Percentiles rank a stretch among this genome's conserved stretches.
phyloP scores from a whole-genome alignment of 768 basidiomycete genomes.

The Suillus variegatus region DNA sequence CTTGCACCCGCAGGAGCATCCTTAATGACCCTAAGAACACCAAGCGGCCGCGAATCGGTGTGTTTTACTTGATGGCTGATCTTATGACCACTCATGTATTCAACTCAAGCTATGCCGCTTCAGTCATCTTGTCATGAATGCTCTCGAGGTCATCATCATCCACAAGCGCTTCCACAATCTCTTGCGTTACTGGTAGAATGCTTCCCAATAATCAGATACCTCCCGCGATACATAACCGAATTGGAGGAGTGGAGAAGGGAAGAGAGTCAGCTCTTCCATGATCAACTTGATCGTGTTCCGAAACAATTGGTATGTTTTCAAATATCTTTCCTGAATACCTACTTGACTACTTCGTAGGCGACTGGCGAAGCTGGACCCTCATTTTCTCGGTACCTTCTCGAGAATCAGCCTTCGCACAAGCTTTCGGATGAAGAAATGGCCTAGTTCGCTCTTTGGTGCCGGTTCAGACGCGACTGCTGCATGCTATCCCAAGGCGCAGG shows the following conservation, averaged over 20 bases:
- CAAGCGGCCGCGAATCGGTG: constrained; percentile 52
- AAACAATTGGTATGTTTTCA: constrained; percentile 39
- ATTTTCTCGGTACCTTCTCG: constrained; percentile 60
- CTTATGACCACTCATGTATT: constrained; percentile 32
- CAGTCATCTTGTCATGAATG: constrained; percentile 36
- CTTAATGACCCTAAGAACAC: constrained; percentile 37
- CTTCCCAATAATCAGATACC: constrained; percentile 41
- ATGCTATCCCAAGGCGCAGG: constrained; percentile 54
- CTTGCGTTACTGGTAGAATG: constrained; percentile 35
- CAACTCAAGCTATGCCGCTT: constrained; percentile 31
- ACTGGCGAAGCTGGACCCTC: constrained; percentile 33
- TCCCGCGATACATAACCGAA: constrained; percentile 64
- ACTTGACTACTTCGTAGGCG: constrained; percentile 22
- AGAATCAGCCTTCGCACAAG: constrained; percentile 53
- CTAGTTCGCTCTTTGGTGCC: constrained; percentile 67
- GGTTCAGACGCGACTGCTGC: constrained; percentile 67
- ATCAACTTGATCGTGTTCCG: constrained; percentile 48
- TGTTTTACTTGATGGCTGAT: constrained; percentile 45
- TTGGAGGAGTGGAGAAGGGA: constrained; percentile 57
- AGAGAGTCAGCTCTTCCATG: constrained; percentile 59
- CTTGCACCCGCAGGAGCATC: constrained; percentile 52
- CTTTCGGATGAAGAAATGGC: constrained; percentile 59
- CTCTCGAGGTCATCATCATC: constrained; percentile 31
- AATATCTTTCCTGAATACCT: background rate
- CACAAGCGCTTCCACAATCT: constrained; percentile 38